Percentiles rank a stretch among this genome's conserved stretches.
These are phyloP conservation scores for Castanea crenata DNA, from an alignment of 306 rosid genomes.

Conservation along the genomic window DNA sequence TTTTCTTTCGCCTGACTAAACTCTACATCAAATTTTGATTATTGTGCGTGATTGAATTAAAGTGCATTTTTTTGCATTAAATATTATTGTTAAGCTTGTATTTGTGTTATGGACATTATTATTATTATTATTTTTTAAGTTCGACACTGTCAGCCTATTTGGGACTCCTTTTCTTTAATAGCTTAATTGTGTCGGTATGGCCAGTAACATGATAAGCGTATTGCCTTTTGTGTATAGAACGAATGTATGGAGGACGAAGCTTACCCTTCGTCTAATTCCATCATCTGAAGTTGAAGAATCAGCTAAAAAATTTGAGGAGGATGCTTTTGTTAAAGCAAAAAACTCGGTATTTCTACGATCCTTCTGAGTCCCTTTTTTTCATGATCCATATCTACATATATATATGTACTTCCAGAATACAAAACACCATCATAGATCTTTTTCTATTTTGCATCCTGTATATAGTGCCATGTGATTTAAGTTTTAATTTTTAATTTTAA, in stretches of 20 bases:
- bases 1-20: too few species aligned
- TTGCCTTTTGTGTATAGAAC: conserved; percentile 40
- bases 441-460: not conserved
- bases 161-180: not conserved
- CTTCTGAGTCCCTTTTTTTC: not conserved
- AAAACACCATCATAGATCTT: not conserved
- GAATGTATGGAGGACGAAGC: conserved; percentile 60
- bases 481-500: not conserved
- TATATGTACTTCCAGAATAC: not conserved
- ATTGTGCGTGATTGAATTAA: too few species aligned
- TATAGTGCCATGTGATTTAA: not conserved
- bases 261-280: conserved; percentile 34
- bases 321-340: conserved; percentile 45
- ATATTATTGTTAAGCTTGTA: too few species aligned
- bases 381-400: too few species aligned
- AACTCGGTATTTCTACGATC: conserved; percentile 50
- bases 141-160: not conserved
- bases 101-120: too few species aligned
- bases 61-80: too few species aligned
- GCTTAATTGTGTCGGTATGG: not conserved
- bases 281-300: too few species aligned
- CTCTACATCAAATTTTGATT: too few species aligned
- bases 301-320: too few species aligned
- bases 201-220: not conserved
- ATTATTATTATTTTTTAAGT: too few species aligned